A percentile compares a stretch with the other conserved stretches of the same genome.
phyloP scores from a whole-genome alignment of 2,329 filamentous ascomycete species.

The Rhynchosporium secalis region DNA sequence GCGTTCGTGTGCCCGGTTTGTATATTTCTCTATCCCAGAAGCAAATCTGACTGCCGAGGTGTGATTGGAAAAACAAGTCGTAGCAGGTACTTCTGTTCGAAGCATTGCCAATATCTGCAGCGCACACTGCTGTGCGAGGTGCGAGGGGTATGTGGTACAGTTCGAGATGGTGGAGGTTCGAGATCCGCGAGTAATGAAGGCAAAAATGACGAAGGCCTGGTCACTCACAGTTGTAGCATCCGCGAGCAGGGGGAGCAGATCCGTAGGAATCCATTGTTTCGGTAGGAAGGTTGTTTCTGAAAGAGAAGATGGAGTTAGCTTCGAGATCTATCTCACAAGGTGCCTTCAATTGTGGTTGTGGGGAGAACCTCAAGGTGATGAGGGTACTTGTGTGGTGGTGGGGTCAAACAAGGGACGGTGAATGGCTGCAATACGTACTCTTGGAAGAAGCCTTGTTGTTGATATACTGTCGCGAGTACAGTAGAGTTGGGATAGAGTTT shows the following conservation, averaged over 20 bases:
- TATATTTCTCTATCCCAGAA: conserved; percentile 9
- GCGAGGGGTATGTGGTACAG: neutral
- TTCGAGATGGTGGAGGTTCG: neutral
- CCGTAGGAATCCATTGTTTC: conserved; percentile 39
- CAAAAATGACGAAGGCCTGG: conserved; percentile 21
- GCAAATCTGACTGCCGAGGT: conserved; percentile 12
- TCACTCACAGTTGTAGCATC: conserved; percentile 54
- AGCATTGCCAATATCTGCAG: conserved; percentile 1
- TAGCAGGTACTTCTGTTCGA: conserved; percentile 11
- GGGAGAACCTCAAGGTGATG: neutral
- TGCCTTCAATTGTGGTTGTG: neutral
- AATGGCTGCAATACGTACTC: conserved; percentile 19
- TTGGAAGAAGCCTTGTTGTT: conserved; percentile 7
- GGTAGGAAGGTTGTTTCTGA: conserved; percentile 26
- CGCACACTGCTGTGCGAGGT: neutral
- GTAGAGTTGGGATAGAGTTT: conserved; percentile 15
- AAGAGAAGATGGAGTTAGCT: conserved; percentile 13
- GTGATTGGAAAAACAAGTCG: conserved; percentile 18
- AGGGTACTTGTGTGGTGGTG: conserved; percentile 24
- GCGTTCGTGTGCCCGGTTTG: conserved; percentile 7
- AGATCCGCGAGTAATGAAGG: conserved; percentile 19
- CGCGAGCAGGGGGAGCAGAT: conserved; percentile 40
- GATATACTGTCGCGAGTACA: conserved; percentile 23
- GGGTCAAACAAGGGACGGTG: conserved; percentile 26
- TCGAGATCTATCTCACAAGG: neutral